phyloP scores from a whole-genome alignment of 441 rosid genomes.

The Adansonia madagascariensis region DNA sequence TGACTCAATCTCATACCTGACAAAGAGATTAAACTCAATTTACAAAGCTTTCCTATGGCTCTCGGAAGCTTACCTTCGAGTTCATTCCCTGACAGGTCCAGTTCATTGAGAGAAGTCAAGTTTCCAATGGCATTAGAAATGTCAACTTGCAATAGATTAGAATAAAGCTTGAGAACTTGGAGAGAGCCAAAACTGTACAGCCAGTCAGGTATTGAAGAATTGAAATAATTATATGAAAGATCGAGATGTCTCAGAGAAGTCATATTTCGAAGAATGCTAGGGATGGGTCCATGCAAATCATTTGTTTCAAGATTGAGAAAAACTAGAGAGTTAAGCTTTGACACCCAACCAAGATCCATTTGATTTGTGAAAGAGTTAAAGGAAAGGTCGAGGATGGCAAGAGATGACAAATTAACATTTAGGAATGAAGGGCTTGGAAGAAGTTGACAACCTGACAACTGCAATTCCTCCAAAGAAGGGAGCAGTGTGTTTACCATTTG shows the following conservation, averaged over 20 bases:
- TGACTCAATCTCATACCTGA: neutral
- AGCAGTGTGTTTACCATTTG: slow-evolving; percentile 3
- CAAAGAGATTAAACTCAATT: neutral
- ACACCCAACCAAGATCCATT: neutral
- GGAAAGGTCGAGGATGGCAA: slow-evolving; percentile 20
- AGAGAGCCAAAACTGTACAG: slow-evolving; percentile 9
- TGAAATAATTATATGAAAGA: slow-evolving; percentile 8
- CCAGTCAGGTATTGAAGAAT: slow-evolving; percentile 29
- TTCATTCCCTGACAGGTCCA: slow-evolving; percentile 29
- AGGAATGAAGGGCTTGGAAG: neutral
- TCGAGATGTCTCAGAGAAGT: slow-evolving; percentile 31
- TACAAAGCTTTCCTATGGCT: neutral
- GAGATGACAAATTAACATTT: slow-evolving; percentile 7
- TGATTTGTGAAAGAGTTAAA: neutral
- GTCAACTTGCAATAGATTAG: slow-evolving; percentile 2
- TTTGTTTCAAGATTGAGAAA: neutral
- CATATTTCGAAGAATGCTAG: slow-evolving; percentile 21
- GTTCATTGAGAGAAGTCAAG: slow-evolving; percentile 36
- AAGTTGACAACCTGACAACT: neutral
- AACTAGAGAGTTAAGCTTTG: neutral
- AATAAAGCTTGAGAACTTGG: slow-evolving; percentile 22
- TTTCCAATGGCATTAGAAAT: neutral
- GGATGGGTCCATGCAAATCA: neutral
- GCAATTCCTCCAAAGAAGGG: slow-evolving; percentile 2
- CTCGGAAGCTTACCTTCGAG: slow-evolving; percentile 5